A percentile compares a stretch with the other conserved stretches of the same genome.
Conservation (phyloP, 2,329 filamentous ascomycete species). For the Alternaria panax region DNA sequence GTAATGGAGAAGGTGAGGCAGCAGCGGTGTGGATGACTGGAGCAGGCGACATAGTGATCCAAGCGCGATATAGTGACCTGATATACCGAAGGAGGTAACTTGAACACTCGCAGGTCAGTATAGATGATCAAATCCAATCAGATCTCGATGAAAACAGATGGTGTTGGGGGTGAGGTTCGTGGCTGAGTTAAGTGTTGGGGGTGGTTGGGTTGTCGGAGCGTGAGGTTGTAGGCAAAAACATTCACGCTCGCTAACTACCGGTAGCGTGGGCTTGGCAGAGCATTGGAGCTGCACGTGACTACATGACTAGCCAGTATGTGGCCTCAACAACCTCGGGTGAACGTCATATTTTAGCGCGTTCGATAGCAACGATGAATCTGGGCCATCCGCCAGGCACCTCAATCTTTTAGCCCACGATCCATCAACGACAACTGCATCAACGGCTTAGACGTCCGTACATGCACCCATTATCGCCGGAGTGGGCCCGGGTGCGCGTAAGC, state of each 20-base stretch:
- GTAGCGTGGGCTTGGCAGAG: conserved; percentile 44
- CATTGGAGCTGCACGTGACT: conserved; percentile 38
- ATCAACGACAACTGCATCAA: background rate
- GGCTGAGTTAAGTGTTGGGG: conserved; percentile 24
- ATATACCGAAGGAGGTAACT: conserved; percentile 29
- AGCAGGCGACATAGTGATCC: conserved; percentile 46
- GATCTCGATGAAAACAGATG: conserved; percentile 37
- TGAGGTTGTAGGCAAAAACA: conserved; percentile 48
- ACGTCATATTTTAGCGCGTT: conserved; percentile 17
- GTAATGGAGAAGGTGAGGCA: conserved; percentile 32
- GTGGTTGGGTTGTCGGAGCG: conserved; percentile 36
- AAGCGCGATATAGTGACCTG: conserved; percentile 35
- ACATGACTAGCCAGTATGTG: conserved; percentile 17
- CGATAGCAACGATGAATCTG: background rate
- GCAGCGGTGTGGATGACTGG: conserved; percentile 33
- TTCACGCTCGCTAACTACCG: conserved; percentile 51
- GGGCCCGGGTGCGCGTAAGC: background rate
- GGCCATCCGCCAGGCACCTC: background rate
- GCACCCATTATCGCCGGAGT: background rate
- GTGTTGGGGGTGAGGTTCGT: conserved; percentile 23
- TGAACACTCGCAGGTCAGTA: conserved; percentile 6
- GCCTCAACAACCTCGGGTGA: conserved; percentile 11
- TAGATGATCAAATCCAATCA: conserved; percentile 2
- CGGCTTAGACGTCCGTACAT: background rate
- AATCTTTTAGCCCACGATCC: background rate